phyloP scores from a whole-genome alignment of 2,329 filamentous ascomycete species.

The Hypoxylon sp. region DNA sequence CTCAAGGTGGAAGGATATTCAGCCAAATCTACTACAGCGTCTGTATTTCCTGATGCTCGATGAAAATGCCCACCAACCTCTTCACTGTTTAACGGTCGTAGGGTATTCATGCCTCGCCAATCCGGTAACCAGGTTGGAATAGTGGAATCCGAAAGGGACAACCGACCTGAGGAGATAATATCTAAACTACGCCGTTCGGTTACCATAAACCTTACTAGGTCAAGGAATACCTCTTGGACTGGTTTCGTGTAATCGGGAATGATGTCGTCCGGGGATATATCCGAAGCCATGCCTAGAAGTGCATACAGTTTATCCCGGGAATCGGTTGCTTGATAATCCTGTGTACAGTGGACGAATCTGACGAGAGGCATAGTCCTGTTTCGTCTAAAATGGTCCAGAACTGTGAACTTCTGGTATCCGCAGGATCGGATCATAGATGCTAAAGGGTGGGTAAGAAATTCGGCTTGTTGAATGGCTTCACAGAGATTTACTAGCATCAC shows the following conservation, averaged over 20 bases:
- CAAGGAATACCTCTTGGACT: conserved; percentile 28
- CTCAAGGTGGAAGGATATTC: conserved; percentile 12
- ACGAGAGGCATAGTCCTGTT: conserved; percentile 31
- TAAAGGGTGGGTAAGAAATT: conserved; percentile 29
- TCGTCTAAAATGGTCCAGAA: conserved; percentile 29
- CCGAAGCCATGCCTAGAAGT: conserved; percentile 33
- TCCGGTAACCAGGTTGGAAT: conserved; percentile 31
- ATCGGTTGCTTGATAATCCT: conserved; percentile 35
- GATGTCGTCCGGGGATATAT: conserved; percentile 31
- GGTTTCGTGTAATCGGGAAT: conserved; percentile 34
- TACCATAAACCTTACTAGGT: conserved; percentile 29
- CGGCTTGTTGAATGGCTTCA: conserved; percentile 20
- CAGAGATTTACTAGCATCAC: conserved; percentile 25
- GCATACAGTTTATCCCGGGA: conserved; percentile 33
- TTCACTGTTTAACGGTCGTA: conserved; percentile 31
- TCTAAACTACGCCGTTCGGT: conserved; percentile 20
- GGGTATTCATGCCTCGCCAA: conserved; percentile 26
- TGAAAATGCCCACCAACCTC: conserved; percentile 33
- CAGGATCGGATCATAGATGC: conserved; percentile 27
- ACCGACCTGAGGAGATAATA: conserved; percentile 25
- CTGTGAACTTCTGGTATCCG: conserved; percentile 34
- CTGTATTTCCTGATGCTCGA: conserved; percentile 24
- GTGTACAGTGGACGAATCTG: conserved; percentile 27
- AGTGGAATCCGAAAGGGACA: not conserved
- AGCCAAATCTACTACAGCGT: conserved; percentile 20